phyloP scores from a whole-genome alignment of 2,329 filamentous ascomycete genomes.

The Colletotrichum cuscutae region DNA sequence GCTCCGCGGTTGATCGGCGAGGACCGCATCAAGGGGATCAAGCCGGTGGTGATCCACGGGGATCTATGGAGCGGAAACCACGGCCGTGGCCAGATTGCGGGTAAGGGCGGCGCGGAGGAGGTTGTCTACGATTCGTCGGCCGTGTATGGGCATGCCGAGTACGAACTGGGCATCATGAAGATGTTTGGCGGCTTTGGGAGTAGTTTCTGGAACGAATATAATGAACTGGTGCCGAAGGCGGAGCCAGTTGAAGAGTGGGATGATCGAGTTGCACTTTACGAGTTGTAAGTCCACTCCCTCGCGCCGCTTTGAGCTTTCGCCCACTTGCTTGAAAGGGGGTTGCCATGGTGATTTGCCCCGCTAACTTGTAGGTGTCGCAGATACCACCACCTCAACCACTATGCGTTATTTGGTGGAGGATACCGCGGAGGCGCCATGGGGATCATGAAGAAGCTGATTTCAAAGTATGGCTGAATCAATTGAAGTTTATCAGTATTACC shows the following conservation, averaged over 20 bases:
- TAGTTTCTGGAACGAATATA: slow-evolving; percentile 81
- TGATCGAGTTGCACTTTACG: slow-evolving; percentile 85
- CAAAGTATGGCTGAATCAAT: slow-evolving; percentile 70
- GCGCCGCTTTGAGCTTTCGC: neutral
- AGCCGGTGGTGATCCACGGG: slow-evolving; percentile 87
- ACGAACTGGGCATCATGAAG: slow-evolving; percentile 91
- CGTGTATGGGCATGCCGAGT: slow-evolving; percentile 89
- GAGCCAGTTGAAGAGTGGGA: slow-evolving; percentile 86
- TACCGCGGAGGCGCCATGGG: slow-evolving; percentile 81
- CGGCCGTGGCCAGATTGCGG: slow-evolving; percentile 69
- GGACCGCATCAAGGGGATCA: slow-evolving; percentile 69
- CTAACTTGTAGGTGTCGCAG: slow-evolving; percentile 51
- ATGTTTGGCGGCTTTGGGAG: slow-evolving; percentile 93
- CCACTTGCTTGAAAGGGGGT: neutral
- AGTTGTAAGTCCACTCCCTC: slow-evolving; percentile 68
- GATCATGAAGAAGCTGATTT: slow-evolving; percentile 80
- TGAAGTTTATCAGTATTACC: too few species aligned
- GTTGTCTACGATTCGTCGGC: slow-evolving; percentile 85
- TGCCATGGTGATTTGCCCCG: slow-evolving; percentile 7
- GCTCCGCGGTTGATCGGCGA: slow-evolving; percentile 82
- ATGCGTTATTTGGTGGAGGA: slow-evolving; percentile 82
- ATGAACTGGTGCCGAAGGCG: slow-evolving; percentile 77
- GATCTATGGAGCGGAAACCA: slow-evolving; percentile 96
- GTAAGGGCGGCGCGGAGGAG: slow-evolving; percentile 67
- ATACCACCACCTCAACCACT: slow-evolving; percentile 92